These are phyloP conservation scores for Neurospora crassa DNA, from an alignment of 2,329 filamentous ascomycete genomes.

Conservation along the genomic window DNA sequence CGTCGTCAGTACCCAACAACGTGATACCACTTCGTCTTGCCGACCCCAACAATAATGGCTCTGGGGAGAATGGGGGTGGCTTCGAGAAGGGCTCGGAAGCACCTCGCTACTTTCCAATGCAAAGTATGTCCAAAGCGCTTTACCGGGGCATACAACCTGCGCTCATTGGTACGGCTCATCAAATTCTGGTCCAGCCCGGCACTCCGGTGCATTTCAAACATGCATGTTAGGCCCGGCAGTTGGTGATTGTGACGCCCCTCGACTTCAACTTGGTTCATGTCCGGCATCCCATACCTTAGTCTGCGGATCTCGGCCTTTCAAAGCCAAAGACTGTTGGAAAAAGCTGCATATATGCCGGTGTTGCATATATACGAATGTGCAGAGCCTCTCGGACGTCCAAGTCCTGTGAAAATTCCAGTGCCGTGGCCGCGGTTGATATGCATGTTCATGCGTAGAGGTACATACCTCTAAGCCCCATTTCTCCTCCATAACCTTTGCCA, in stretches of 20 bases:
- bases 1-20: no score
- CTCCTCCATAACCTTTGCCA: not conserved
- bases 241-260: not conserved
- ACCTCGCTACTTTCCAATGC: conserved; percentile 95
- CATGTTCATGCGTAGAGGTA: not conserved
- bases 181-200: not conserved
- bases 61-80: conserved; percentile 36
- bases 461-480: not conserved
- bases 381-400: not conserved
- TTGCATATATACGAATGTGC: not conserved
- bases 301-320: not conserved
- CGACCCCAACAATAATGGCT: conserved; percentile 72
- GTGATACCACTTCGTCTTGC: no score
- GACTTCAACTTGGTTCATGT: not conserved
- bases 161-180: conserved; percentile 39
- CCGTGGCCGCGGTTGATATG: not conserved
- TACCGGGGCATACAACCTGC: conserved; percentile 90
- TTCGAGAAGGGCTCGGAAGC: conserved; percentile 84
- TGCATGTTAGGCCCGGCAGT: not conserved
- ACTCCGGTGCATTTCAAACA: not conserved
- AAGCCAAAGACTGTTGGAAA: not conserved
- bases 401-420: not conserved
- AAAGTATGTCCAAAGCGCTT: conserved; percentile 89
- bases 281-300: not conserved
- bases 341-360: not conserved